Evolutionary conservation across 108 stramenopile genomes (phyloP).

Genomic region (Poteriospumella lacustris): DNA sequence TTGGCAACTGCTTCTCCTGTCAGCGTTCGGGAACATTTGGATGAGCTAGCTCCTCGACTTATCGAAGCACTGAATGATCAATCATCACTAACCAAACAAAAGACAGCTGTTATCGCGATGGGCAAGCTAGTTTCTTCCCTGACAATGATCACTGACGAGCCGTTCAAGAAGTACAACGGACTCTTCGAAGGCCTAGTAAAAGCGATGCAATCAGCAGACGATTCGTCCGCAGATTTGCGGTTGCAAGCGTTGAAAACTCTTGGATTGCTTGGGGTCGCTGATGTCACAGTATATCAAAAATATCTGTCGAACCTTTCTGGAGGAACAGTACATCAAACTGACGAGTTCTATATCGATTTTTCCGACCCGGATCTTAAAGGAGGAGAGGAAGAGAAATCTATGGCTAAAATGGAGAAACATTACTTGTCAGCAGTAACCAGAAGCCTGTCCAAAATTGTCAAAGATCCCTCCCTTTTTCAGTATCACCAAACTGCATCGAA

Average conservation of each 20-base stretch:
- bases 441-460: background rate
- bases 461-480: background rate
- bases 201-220: constrained; percentile 12
- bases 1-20: constrained; percentile 6
- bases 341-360: no score
- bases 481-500: constrained; percentile 10
- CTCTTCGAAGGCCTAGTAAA: constrained; percentile 19
- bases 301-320: background rate
- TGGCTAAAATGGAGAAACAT: constrained; percentile 12
- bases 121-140: constrained; percentile 20
- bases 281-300: constrained; percentile 22
- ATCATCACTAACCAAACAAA: constrained; percentile 18
- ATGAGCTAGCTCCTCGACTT: constrained; percentile 18
- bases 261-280: constrained; percentile 20
- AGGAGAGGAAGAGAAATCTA: background rate
- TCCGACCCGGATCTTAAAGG: background rate
- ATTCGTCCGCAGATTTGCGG: background rate
- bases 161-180: background rate
- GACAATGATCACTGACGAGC: background rate
- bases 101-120: constrained; percentile 19
- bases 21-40: constrained; percentile 6
- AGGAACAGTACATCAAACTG: background rate
- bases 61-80: constrained; percentile 16
- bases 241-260: constrained; percentile 22
- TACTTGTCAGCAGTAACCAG: background rate